Conservation (phyloP, 1,284 basidiomycete species). For the Peniophora sp. region DNA sequence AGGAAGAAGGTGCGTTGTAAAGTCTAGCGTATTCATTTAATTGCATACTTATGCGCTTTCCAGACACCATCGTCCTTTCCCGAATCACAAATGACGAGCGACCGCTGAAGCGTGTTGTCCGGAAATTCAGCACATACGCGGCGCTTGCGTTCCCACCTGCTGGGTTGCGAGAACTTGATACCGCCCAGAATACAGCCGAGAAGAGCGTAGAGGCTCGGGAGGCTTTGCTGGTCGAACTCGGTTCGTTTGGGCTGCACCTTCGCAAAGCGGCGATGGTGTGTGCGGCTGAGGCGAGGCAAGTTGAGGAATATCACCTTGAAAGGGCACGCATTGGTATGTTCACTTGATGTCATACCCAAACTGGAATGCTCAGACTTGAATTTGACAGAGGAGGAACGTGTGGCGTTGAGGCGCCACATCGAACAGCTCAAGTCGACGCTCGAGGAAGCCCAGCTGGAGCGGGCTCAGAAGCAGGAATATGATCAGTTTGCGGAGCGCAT, state of each 20-base stretch:
- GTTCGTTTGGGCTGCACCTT: conserved; percentile 62
- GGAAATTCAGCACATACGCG: conserved; percentile 69
- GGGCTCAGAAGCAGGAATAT: conserved; percentile 75
- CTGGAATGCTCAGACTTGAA: not conserved
- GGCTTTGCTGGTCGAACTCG: conserved; percentile 66
- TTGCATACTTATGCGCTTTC: not conserved
- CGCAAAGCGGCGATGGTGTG: conserved; percentile 74
- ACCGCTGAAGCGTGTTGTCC: conserved; percentile 63
- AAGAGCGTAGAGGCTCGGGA: conserved; percentile 52
- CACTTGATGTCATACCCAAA: not conserved
- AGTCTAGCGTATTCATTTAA: too few species aligned
- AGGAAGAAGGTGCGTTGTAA: conserved; percentile 55
- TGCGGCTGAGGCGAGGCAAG: conserved; percentile 73
- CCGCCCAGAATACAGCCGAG: too few species aligned
- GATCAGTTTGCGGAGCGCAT: conserved; percentile 75
- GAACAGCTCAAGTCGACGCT: conserved; percentile 65
- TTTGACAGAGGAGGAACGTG: conserved; percentile 58
- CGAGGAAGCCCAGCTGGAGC: conserved; percentile 68
- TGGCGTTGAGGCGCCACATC: conserved; percentile 56
- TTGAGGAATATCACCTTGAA: conserved; percentile 70
- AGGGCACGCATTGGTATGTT: conserved; percentile 58
- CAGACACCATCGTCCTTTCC: conserved; percentile 70
- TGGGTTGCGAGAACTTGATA: conserved; percentile 18
- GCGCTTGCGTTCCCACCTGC: conserved; percentile 46
- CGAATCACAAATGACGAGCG: conserved; percentile 63